Evolutionary conservation across 169 alveolate species (phyloP).

Genomic region (Cryptosporidium viatorum): DNA sequence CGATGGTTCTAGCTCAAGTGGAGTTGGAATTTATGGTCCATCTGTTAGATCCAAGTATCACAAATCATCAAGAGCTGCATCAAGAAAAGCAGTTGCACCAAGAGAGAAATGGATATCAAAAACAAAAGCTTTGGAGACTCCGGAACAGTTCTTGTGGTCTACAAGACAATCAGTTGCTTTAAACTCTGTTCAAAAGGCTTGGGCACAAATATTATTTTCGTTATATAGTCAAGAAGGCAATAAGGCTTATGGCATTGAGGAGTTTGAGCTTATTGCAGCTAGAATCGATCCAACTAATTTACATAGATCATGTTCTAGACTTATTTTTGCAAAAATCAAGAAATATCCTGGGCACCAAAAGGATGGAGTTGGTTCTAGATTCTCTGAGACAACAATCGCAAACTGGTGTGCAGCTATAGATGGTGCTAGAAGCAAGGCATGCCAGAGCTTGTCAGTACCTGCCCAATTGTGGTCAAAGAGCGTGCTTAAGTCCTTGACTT

Average conservation of each 20-base stretch:
- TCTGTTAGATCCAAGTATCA: conserved; percentile 2
- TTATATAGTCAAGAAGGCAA: conserved; percentile 53
- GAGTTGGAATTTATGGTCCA: neutral
- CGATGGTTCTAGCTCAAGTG: neutral
- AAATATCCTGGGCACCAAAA: conserved; percentile 61
- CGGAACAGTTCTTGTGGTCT: conserved; percentile 65
- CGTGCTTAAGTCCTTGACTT: neutral
- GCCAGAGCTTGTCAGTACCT: conserved; percentile 43
- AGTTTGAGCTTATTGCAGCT: conserved; percentile 49
- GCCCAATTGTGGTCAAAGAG: conserved; percentile 63
- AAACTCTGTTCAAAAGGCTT: conserved; percentile 43
- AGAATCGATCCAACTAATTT: conserved; percentile 68
- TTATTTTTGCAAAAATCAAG: conserved; percentile 51
- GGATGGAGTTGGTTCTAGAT: conserved; percentile 55
- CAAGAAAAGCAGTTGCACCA: conserved; percentile 22
- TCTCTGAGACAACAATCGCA: conserved; percentile 59
- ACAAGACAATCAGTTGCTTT: conserved; percentile 51
- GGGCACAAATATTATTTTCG: conserved; percentile 60
- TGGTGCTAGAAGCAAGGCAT: conserved; percentile 69
- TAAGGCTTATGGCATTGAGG: conserved; percentile 64
- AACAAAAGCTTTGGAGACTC: conserved; percentile 28
- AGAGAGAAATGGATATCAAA: conserved; percentile 53
- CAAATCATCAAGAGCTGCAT: neutral
- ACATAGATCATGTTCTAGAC: conserved; percentile 29
- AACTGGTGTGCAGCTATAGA: conserved; percentile 76